Conservation (phyloP, 208 protist species). For the Novymonas esmeraldas region DNA sequence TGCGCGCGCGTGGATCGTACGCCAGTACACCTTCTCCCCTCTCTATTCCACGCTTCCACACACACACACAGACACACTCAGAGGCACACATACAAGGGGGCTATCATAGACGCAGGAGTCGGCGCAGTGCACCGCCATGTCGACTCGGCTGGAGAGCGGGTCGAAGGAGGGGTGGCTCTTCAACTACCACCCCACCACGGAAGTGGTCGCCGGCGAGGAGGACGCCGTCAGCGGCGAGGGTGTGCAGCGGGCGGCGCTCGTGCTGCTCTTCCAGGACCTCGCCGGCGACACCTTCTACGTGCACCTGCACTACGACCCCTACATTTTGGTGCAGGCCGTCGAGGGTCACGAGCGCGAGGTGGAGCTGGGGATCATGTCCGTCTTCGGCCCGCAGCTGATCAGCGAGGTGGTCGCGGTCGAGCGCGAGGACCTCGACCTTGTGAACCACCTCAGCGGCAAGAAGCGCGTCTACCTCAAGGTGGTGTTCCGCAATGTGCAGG, state of each 20-base stretch:
- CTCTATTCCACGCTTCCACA: background rate
- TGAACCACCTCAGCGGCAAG: constrained; percentile 97
- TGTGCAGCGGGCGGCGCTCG: constrained; percentile 51
- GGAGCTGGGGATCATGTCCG: constrained; percentile 91
- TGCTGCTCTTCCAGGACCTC: constrained; percentile 84
- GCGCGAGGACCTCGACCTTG: constrained; percentile 96
- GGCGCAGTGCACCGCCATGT: constrained; percentile 13
- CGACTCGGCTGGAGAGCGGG: constrained; percentile 63
- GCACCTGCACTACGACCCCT: constrained; percentile 77
- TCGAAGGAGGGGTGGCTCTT: constrained; percentile 87
- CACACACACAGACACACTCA: background rate
- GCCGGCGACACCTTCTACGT: constrained; percentile 81
- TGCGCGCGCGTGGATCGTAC: background rate
- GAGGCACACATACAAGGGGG: background rate
- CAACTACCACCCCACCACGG: constrained; percentile 87
- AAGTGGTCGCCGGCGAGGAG: constrained; percentile 30
- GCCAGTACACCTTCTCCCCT: too few species aligned
- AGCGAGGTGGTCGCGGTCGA: constrained; percentile 81
- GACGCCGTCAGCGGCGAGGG: constrained; percentile 34
- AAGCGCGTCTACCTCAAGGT: constrained; percentile 95
- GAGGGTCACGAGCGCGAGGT: constrained; percentile 94
- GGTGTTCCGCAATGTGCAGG: constrained; percentile 93
- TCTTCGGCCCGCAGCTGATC: constrained; percentile 90
- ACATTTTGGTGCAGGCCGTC: constrained; percentile 72
- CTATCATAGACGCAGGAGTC: background rate